Evolutionary conservation across 169 alveolate genomes (phyloP).

Genomic region (Babesia bovis): DNA sequence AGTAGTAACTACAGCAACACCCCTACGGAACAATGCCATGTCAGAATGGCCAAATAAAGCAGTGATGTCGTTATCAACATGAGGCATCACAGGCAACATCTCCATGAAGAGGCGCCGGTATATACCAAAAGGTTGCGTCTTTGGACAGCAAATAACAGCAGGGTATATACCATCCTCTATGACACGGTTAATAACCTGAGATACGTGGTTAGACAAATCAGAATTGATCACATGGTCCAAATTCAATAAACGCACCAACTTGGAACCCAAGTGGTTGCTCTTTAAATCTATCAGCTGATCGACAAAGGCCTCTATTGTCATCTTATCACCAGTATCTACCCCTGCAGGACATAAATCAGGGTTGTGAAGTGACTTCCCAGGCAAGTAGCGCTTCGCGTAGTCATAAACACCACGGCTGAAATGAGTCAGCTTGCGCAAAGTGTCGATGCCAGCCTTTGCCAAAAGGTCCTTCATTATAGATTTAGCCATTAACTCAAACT

Average conservation of each 20-base stretch:
- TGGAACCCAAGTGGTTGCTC: neutral
- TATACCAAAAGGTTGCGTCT: neutral
- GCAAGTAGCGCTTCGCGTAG: conserved; percentile 17
- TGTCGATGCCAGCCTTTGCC: conserved; percentile 30
- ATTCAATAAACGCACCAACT: neutral
- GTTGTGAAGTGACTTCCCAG: neutral
- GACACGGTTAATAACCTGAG: neutral
- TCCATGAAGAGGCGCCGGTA: neutral
- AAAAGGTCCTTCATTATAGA: conserved; percentile 30
- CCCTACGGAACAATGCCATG: neutral
- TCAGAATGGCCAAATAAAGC: neutral
- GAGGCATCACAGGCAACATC: neutral
- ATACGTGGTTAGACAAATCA: neutral
- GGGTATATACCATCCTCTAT: conserved; percentile 28
- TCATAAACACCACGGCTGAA: neutral
- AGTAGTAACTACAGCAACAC: neutral
- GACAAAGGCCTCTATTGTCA: conserved; percentile 10
- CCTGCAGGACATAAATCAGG: neutral
- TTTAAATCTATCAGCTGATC: conserved; percentile 11
- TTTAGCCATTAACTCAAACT: neutral
- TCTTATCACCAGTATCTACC: neutral
- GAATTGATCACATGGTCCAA: neutral
- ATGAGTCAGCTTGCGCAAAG: conserved; percentile 23
- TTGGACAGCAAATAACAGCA: neutral
- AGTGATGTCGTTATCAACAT: neutral